These are phyloP conservation scores for Sungouiozyma intestinalis DNA, from an alignment of 805 yeast genomes.

Conservation along the genomic window DNA sequence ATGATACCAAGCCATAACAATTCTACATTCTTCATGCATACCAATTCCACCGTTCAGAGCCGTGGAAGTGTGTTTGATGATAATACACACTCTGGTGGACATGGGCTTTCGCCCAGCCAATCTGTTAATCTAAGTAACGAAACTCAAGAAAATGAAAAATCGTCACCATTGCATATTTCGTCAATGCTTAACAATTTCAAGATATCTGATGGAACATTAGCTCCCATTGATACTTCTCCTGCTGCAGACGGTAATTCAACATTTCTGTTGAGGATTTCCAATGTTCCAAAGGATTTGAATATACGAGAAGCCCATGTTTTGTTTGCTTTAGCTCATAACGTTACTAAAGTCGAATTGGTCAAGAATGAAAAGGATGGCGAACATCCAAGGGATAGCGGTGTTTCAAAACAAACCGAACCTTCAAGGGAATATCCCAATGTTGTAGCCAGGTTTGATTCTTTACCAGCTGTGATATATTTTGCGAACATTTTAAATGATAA, in stretches of 20 bases:
- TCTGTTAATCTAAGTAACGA: not conserved
- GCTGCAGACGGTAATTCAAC: slow-evolving; percentile 7
- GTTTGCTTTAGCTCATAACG: slow-evolving; percentile 61
- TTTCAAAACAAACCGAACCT: slow-evolving; percentile 1
- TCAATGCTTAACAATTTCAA: slow-evolving; percentile 24
- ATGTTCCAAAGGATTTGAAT: slow-evolving; percentile 54
- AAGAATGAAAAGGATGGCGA: slow-evolving; percentile 12
- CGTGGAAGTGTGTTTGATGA: not conserved
- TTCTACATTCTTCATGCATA: not conserved
- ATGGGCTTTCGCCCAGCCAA: not conserved
- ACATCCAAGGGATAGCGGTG: no score
- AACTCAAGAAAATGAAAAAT: slow-evolving; percentile 7
- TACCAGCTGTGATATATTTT: slow-evolving; percentile 34
- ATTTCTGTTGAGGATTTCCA: slow-evolving; percentile 35
- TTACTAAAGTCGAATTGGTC: slow-evolving; percentile 38
- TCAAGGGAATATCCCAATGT: slow-evolving; percentile 16
- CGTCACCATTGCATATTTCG: slow-evolving; percentile 23
- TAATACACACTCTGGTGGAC: not conserved
- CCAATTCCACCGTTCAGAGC: not conserved
- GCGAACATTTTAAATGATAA: slow-evolving; percentile 33
- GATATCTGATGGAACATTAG: slow-evolving; percentile 3
- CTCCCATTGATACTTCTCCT: not conserved
- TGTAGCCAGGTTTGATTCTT: slow-evolving; percentile 36
- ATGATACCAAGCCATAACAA: not conserved
- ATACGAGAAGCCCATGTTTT: slow-evolving; percentile 56